Percentiles rank a stretch among this genome's conserved stretches.
Conservation (phyloP, 2,329 filamentous ascomycete species). For the Claviceps pazoutovae region DNA sequence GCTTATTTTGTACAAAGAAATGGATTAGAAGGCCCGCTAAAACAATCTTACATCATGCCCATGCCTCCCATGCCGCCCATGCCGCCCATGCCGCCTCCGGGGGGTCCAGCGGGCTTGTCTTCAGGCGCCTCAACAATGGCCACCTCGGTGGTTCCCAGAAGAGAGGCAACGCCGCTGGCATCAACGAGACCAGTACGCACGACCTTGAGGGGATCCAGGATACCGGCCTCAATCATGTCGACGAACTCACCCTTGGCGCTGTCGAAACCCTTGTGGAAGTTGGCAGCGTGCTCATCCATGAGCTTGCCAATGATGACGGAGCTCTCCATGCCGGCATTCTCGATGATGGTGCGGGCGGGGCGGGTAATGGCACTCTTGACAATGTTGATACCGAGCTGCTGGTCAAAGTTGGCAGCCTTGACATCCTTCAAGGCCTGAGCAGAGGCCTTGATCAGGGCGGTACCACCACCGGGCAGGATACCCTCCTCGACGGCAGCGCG, state of each 20-base stretch:
- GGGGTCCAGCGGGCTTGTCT: constrained; percentile 58
- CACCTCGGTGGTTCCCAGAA: constrained; percentile 95
- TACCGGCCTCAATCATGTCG: constrained; percentile 95
- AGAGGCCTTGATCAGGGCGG: constrained; percentile 92
- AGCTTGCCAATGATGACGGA: constrained; percentile 97
- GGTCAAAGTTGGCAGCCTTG: constrained; percentile 93
- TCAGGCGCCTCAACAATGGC: constrained; percentile 93
- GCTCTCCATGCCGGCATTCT: constrained; percentile 94
- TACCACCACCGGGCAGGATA: constrained; percentile 96
- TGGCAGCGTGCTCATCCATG: constrained; percentile 74
- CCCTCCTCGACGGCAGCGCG: constrained; percentile 97
- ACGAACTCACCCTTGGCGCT: constrained; percentile 95
- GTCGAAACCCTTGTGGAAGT: constrained; percentile 99
- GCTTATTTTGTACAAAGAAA: constrained; percentile 13
- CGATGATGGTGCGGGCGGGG: constrained; percentile 86
- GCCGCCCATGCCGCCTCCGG: constrained; percentile 54
- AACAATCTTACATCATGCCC: constrained; percentile 41
- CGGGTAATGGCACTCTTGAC: constrained; percentile 96
- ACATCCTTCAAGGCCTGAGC: constrained; percentile 71
- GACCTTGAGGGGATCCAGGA: constrained; percentile 98
- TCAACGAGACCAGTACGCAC: constrained; percentile 92
- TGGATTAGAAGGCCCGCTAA: neutral
- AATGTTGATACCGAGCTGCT: constrained; percentile 95
- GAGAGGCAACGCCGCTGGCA: constrained; percentile 87
- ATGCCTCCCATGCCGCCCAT: constrained; percentile 45